Conservation (phyloP, 1,139 yeast genomes). For the Tardiomyces blankii region DNA sequence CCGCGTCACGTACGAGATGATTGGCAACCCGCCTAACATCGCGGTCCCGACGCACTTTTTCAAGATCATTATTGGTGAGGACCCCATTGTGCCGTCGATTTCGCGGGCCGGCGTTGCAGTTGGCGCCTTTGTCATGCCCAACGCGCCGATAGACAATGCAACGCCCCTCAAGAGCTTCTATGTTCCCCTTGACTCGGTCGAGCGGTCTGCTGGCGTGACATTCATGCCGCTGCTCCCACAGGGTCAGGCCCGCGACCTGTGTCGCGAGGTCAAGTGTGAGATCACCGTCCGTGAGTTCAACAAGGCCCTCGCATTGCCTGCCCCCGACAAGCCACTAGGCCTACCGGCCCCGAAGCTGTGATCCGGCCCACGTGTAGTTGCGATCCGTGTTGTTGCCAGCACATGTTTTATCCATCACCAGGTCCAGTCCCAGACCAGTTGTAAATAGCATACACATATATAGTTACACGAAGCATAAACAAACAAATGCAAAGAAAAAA, state of each 20-base stretch:
- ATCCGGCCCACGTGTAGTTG: too few relatives aligned
- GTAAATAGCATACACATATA: too few relatives aligned
- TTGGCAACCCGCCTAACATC: conserved; percentile 92
- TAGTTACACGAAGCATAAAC: neutral
- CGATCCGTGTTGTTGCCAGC: too few relatives aligned
- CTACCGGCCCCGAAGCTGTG: conserved; percentile 29
- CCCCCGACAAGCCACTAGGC: conserved; percentile 19
- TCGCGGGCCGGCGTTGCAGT: conserved; percentile 47
- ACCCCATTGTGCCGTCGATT: conserved; percentile 28
- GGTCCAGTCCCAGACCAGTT: too few relatives aligned
- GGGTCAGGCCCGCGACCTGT: conserved; percentile 51
- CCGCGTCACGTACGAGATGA: conserved; percentile 78
- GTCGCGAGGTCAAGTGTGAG: conserved; percentile 66
- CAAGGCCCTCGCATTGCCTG: conserved; percentile 7
- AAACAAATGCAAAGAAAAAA: conserved; percentile 1
- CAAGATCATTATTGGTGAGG: conserved; percentile 81
- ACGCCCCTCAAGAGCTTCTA: conserved; percentile 65
- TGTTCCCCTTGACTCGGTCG: conserved; percentile 85
- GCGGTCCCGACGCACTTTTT: conserved; percentile 98
- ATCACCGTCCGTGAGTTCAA: conserved; percentile 13
- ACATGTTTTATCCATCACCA: too few relatives aligned
- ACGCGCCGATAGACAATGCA: conserved; percentile 57
- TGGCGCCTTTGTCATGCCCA: conserved; percentile 91
- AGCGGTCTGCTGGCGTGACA: conserved; percentile 75
- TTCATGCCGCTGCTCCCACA: conserved; percentile 60